phyloP scores from a whole-genome alignment of 2,329 filamentous ascomycete genomes.

The Diaporthe amygdali region DNA sequence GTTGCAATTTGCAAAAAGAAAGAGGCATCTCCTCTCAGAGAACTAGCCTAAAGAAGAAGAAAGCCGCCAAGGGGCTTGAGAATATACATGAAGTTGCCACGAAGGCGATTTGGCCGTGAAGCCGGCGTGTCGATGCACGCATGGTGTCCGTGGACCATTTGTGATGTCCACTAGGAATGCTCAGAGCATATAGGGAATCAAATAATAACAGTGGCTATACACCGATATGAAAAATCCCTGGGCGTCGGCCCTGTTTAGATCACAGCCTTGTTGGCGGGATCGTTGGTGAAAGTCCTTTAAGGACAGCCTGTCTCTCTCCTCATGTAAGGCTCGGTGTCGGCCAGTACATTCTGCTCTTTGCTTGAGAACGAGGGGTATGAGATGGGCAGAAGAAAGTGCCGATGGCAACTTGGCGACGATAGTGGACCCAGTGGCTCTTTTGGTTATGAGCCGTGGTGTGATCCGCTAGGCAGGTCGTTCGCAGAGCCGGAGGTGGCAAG shows the following conservation, averaged over 20 bases:
- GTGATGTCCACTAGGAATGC: not conserved
- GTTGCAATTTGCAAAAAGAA: not conserved
- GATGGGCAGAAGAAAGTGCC: not conserved
- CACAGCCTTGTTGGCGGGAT: not conserved
- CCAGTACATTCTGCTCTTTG: not conserved
- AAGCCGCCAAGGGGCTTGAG: not conserved
- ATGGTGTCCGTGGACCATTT: not conserved
- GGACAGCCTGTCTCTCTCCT: not conserved
- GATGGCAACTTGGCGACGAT: not conserved
- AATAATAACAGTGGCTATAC: not conserved
- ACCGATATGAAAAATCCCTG: not conserved
- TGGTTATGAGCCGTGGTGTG: not conserved
- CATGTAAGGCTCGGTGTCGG: not conserved
- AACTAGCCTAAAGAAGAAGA: not conserved
- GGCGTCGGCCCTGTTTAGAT: not conserved
- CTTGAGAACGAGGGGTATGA: not conserved
- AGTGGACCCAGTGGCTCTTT: too few relatives aligned
- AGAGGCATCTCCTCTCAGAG: constrained; percentile 11
- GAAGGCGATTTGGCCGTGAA: not conserved
- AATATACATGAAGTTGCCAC: not conserved
- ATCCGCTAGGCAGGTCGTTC: not conserved
- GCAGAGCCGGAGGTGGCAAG: not conserved
- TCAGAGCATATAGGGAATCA: not conserved
- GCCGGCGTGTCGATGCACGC: not conserved
- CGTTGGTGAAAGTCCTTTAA: not conserved